Percentiles rank a stretch among this genome's conserved stretches.
phyloP scores from a whole-genome alignment of 768 basidiomycete genomes.

The Boletales sp. region DNA sequence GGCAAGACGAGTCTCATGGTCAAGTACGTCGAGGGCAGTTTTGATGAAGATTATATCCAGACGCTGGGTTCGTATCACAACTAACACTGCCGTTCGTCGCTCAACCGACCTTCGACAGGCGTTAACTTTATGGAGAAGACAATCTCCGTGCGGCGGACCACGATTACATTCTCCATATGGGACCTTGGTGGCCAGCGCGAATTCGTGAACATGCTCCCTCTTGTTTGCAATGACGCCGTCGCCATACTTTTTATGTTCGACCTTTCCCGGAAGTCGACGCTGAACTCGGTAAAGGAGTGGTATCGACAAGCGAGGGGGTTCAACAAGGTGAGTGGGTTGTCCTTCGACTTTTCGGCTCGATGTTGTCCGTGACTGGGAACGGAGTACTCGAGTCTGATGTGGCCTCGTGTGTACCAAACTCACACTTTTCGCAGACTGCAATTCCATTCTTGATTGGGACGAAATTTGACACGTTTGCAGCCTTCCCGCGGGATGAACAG shows the following conservation, averaged over 20 bases:
- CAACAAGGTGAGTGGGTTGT: slow-evolving; percentile 73
- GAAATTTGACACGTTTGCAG: slow-evolving; percentile 96
- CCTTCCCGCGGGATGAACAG: slow-evolving; percentile 95
- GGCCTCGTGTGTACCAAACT: slow-evolving; percentile 12
- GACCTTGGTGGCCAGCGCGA: slow-evolving; percentile 96
- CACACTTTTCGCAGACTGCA: slow-evolving; percentile 64
- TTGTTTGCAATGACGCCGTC: slow-evolving; percentile 99
- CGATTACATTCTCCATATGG: slow-evolving; percentile 99
- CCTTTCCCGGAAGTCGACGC: slow-evolving; percentile 91
- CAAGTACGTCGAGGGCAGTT: slow-evolving; percentile 98
- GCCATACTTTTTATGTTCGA: slow-evolving; percentile 99
- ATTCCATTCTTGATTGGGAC: slow-evolving; percentile 99
- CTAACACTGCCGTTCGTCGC: neutral
- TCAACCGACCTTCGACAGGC: slow-evolving; percentile 41
- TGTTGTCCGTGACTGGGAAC: too few relatives aligned
- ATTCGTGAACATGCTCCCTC: slow-evolving; percentile 98
- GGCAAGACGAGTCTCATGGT: slow-evolving; percentile 99
- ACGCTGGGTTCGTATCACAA: slow-evolving; percentile 72
- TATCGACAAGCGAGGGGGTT: slow-evolving; percentile 98
- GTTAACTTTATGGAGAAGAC: slow-evolving; percentile 99
- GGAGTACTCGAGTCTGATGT: neutral
- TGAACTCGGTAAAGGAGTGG: slow-evolving; percentile 99
- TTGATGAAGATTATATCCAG: slow-evolving; percentile 99
- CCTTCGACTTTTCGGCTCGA: neutral
- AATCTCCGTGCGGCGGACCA: slow-evolving; percentile 95